Evolutionary conservation across 78 protist species (phyloP).

Genomic region (Polysphondylium violaceum): DNA sequence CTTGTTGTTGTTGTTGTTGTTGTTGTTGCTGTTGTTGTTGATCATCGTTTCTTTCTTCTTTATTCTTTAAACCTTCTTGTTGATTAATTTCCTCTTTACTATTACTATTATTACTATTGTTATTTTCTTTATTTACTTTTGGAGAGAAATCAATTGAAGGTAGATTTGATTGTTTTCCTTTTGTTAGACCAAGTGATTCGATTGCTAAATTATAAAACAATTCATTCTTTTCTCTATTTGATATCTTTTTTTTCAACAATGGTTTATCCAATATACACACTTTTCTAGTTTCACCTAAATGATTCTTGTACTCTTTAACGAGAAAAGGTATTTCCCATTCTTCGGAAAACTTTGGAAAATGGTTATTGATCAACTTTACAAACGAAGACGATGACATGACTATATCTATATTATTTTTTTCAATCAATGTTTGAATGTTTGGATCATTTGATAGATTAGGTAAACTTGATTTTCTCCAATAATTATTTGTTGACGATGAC

Average conservation of each 20-base stretch:
- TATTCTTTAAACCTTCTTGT: not conserved
- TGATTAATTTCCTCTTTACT: too few species aligned
- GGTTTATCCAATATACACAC: constrained; percentile 69
- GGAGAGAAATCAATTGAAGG: constrained; percentile 46
- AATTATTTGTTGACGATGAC: not conserved
- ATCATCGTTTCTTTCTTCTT: not conserved
- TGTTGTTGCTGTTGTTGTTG: not conserved
- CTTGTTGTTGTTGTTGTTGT: not conserved
- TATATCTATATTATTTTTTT: constrained; percentile 57
- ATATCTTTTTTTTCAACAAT: constrained; percentile 27
- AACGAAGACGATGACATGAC: constrained; percentile 67
- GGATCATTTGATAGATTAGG: constrained; percentile 46
- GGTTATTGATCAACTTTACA: constrained; percentile 48
- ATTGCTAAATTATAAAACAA: constrained; percentile 50
- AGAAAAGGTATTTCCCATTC: constrained; percentile 62
- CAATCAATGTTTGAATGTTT: constrained; percentile 13
- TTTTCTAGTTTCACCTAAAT: too few species aligned
- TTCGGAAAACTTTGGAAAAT: constrained; percentile 16
- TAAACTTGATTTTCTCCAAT: constrained; percentile 24
- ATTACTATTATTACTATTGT: not conserved
- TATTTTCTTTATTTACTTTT: not conserved
- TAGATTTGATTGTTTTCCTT: constrained; percentile 19
- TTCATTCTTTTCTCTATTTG: constrained; percentile 73
- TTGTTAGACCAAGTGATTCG: constrained; percentile 59
- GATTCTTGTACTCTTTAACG: constrained; percentile 12